Conservation (phyloP, 2,329 filamentous ascomycete genomes). For the Fusarium subglutinans region DNA sequence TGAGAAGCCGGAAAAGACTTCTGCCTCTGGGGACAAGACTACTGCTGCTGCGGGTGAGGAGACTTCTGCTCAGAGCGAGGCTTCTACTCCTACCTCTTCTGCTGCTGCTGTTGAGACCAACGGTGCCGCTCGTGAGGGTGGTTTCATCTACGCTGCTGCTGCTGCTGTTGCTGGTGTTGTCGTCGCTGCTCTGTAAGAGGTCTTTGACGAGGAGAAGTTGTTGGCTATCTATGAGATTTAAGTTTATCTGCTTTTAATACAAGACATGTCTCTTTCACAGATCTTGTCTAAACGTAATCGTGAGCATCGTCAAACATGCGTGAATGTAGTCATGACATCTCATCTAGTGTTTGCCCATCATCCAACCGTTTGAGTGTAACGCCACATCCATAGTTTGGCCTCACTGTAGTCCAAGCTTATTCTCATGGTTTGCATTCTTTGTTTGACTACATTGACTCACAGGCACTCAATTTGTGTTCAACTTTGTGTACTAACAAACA, state of each 20-base stretch:
- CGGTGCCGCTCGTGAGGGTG: constrained; percentile 41
- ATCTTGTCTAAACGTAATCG: neutral
- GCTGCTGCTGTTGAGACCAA: constrained; percentile 13
- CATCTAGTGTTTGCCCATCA: neutral
- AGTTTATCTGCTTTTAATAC: constrained; percentile 23
- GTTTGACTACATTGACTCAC: neutral
- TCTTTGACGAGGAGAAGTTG: neutral
- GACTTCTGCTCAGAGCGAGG: neutral
- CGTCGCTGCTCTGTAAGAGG: constrained; percentile 43
- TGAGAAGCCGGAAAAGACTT: constrained; percentile 11
- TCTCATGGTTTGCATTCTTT: neutral
- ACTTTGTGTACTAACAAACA: neutral
- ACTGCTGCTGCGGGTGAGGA: neutral
- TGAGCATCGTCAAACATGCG: neutral
- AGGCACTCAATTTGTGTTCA: neutral
- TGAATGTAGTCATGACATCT: neutral
- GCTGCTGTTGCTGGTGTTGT: constrained; percentile 44
- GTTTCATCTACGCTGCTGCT: constrained; percentile 44
- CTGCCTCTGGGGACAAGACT: neutral
- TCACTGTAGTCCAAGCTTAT: neutral
- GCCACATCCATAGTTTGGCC: neutral
- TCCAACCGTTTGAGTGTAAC: neutral
- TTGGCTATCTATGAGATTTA: neutral
- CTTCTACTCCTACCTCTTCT: neutral
- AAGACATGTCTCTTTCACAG: neutral